Evolutionary conservation across 192 early-diverging fungal species (phyloP).

Genomic region (Coemansia sp.): DNA sequence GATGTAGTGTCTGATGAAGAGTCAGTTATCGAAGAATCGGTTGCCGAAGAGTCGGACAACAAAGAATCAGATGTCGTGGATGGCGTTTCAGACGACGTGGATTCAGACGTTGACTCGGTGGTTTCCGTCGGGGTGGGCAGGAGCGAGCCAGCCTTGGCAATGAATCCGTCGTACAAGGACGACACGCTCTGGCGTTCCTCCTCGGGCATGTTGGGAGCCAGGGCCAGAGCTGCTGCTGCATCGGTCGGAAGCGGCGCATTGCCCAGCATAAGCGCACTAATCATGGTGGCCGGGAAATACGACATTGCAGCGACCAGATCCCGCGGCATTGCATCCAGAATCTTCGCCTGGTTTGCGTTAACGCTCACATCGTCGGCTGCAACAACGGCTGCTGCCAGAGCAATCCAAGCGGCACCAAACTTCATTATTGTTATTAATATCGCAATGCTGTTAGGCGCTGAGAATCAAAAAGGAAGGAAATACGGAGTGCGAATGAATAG

Average conservation of each 20-base stretch:
- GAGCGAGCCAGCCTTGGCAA: not conserved
- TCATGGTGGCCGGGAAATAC: not conserved
- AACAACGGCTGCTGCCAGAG: slow-evolving; percentile 6
- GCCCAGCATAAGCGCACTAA: slow-evolving; percentile 1
- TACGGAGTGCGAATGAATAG: not conserved
- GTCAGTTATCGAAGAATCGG: not conserved
- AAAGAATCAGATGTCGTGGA: not conserved
- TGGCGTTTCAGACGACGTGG: not conserved
- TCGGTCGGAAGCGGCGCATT: not conserved
- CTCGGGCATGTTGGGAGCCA: slow-evolving; percentile 9
- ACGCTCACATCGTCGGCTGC: not conserved
- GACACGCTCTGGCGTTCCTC: not conserved
- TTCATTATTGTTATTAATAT: slow-evolving; percentile 1
- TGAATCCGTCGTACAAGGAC: not conserved
- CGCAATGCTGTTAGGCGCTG: too few relatives aligned
- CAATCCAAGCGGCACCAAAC: slow-evolving; percentile 7
- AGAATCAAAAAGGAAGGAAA: not conserved
- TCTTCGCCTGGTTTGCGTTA: slow-evolving; percentile 1
- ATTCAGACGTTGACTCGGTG: slow-evolving; percentile 1
- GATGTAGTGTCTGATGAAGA: not conserved
- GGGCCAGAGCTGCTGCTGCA: not conserved
- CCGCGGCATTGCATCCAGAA: not conserved
- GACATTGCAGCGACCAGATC: slow-evolving; percentile 2
- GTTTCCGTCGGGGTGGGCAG: not conserved
- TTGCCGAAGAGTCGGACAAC: not conserved